phyloP scores from a whole-genome alignment of 345 rosid species.

The Salix suchowensis region DNA sequence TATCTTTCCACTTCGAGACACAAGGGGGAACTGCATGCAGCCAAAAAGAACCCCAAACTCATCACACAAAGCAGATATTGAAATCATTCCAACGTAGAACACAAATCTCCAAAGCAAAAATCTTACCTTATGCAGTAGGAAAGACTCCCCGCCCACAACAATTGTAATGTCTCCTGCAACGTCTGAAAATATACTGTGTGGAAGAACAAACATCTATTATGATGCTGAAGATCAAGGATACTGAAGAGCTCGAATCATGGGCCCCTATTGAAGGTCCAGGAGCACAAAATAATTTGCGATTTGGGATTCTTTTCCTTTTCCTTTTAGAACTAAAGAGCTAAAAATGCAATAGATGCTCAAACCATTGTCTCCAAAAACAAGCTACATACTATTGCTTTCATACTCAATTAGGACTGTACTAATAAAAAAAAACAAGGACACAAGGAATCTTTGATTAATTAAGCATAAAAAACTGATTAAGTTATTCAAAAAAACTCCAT shows the following conservation, averaged over 20 bases:
- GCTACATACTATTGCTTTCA: too few species aligned
- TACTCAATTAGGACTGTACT: not conserved
- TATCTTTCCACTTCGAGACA: conserved; percentile 74
- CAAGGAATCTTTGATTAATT: too few species aligned
- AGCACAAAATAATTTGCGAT: not conserved
- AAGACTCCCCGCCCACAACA: conserved; percentile 68
- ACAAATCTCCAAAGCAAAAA: not conserved
- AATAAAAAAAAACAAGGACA: not conserved
- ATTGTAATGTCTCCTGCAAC: conserved; percentile 84
- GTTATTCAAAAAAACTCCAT: not conserved
- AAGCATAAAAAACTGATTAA: not conserved
- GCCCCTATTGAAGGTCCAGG: not conserved
- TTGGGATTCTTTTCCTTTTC: not conserved
- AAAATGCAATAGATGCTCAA: too few species aligned
- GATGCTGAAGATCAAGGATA: not conserved
- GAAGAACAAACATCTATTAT: not conserved
- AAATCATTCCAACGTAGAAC: not conserved
- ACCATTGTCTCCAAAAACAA: too few species aligned
- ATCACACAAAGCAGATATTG: not conserved
- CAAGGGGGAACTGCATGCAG: conserved; percentile 75
- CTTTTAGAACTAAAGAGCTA: too few species aligned
- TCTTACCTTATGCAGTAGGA: conserved; percentile 80
- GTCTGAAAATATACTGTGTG: conserved; percentile 72
- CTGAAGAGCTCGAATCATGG: not conserved
- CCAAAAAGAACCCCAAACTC: not conserved